Percentiles rank a stretch among this genome's conserved stretches.
Evolutionary conservation across 371 early-diverging fungal species (phyloP).

Genomic region (Mortierella sp.): DNA sequence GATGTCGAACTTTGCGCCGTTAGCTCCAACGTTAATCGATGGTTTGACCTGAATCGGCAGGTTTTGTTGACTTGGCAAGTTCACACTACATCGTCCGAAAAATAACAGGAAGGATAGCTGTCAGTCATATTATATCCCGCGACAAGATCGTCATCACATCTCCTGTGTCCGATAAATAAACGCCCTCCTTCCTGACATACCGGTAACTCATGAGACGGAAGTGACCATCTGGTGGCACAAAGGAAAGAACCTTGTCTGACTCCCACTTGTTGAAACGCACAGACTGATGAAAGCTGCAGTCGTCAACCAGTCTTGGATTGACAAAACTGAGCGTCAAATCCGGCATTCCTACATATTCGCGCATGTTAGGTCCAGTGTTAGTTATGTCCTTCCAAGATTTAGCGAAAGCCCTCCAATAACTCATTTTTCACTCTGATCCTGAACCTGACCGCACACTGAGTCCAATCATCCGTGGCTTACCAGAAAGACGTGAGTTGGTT

Average conservation of each 20-base stretch:
- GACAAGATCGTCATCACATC: background rate
- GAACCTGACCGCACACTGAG: background rate
- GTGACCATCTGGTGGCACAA: constrained; percentile 95
- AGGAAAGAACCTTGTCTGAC: constrained; percentile 84
- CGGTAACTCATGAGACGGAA: constrained; percentile 91
- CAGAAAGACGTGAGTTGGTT: constrained; percentile 84
- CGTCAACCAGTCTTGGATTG: constrained; percentile 83
- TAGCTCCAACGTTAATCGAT: constrained; percentile 64
- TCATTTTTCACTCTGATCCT: background rate
- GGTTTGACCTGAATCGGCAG: constrained; percentile 80
- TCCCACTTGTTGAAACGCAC: constrained; percentile 88
- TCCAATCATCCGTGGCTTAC: constrained; percentile 50
- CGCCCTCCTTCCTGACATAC: constrained; percentile 48
- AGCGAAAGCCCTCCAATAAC: background rate
- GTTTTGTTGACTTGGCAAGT: constrained; percentile 72
- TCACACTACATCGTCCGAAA: constrained; percentile 59
- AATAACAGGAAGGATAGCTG: background rate
- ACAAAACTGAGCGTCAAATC: constrained; percentile 84
- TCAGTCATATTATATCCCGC: background rate
- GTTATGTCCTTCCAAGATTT: background rate
- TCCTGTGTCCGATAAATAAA: background rate
- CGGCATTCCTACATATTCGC: constrained; percentile 80
- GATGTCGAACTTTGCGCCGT: constrained; percentile 80
- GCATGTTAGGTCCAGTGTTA: background rate
- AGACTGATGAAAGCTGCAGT: constrained; percentile 92